Evolutionary conservation across 352 stramenopile genomes (phyloP), one percentile per base, ranked within the genome.

Genomic region (Poterioochromonas sp.): DNA sequence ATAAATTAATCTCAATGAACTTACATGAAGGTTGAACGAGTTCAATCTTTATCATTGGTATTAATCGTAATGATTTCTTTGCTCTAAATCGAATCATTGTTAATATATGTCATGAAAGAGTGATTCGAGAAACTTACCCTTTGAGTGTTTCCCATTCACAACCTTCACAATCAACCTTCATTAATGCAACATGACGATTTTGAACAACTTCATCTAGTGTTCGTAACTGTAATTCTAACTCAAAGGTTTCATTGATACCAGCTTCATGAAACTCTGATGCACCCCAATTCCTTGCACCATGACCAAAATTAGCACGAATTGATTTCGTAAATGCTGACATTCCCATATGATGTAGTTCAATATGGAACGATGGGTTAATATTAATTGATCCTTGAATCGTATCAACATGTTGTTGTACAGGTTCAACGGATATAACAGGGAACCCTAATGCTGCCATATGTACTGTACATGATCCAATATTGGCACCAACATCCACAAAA

Each of bases 161-260:
- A 29, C 62, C 62, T 71, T 71, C 62, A 47, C 62, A 71, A 71
- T 71, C 62, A 29, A 71, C 41, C 41, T 71, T 71, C 32, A 71
- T 44, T 47, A 71, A n/a, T 8, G 34, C 15, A 8, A 71, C 62
- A 26, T 47, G 11, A 2, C 32, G 15, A 8, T 44, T 12, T 22
- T 29, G 12, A 12, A 71, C 34, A 22, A 71, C 39, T 29, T 44
- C 12, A 71, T 71, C 62, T 29, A 71, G 34, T 29, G 62, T 44
- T 47, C 26, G 39, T n/a, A 71, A 43, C 32, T 41, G 2, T 47
- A 71, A 71, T 44, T 71, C 62, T 12, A 2, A 12, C 32, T 71
- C 62, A 47, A 29, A 41, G 8, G 8, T 71, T 5, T 8, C 34
- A 29, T 71, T 44, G 2, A 43, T 43, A 47, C 26, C 32, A 29